phyloP scores from a whole-genome alignment of 2,329 filamentous ascomycete species.

The Chrysoporthe deuterocubensis region DNA sequence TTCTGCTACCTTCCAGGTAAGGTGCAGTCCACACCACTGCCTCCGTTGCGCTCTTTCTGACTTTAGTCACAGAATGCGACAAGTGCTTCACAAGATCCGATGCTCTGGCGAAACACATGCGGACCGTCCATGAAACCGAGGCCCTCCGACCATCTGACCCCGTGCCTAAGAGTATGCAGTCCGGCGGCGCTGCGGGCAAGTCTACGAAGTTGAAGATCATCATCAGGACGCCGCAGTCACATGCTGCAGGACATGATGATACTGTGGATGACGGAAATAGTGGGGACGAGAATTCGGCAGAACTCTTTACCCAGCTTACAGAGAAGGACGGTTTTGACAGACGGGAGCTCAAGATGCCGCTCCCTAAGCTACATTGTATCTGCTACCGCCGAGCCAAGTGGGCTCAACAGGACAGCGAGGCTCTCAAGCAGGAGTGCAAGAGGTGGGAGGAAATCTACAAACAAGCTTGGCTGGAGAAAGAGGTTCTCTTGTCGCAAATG shows the following conservation, averaged over 20 bases:
- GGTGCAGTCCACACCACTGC: constrained; percentile 31
- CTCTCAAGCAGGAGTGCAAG: constrained; percentile 67
- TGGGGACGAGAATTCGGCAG: constrained; percentile 59
- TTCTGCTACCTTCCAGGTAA: constrained; percentile 92
- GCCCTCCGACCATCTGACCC: constrained; percentile 80
- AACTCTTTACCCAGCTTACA: constrained; percentile 60
- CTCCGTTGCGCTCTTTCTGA: constrained; percentile 2
- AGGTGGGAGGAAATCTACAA: constrained; percentile 68
- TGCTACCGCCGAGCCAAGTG: constrained; percentile 74
- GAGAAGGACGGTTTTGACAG: constrained; percentile 66
- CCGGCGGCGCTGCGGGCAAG: constrained; percentile 46
- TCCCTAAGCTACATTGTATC: constrained; percentile 66
- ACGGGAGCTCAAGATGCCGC: constrained; percentile 65
- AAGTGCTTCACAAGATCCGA: constrained; percentile 95
- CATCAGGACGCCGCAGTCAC: constrained; percentile 63
- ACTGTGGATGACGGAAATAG: constrained; percentile 51
- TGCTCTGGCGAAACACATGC: constrained; percentile 96
- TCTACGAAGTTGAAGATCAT: constrained; percentile 64
- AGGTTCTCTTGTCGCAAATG: constrained; percentile 75
- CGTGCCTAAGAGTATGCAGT: constrained; percentile 70
- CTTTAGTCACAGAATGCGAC: constrained; percentile 77
- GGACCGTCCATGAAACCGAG: constrained; percentile 97
- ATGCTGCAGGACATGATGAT: constrained; percentile 60
- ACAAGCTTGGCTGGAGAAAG: constrained; percentile 79
- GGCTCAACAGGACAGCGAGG: constrained; percentile 69